Evolutionary conservation across 2,329 filamentous ascomycete species (phyloP).

Genomic region (Dryadomyces sulphureus): DNA sequence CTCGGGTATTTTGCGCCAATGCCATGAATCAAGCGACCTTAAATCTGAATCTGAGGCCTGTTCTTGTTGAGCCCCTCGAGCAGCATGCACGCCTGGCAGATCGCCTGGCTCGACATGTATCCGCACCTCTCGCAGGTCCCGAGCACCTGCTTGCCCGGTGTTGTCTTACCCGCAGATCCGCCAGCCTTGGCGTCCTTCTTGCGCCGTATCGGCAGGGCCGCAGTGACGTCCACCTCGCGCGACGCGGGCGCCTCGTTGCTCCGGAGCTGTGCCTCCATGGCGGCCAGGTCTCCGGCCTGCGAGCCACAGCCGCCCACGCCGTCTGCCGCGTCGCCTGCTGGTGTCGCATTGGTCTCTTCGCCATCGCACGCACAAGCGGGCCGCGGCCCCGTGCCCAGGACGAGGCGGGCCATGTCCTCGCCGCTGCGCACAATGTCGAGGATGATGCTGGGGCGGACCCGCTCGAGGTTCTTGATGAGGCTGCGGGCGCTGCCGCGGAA

Average conservation of each 20-base stretch:
- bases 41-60: constrained; percentile 39
- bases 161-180: constrained; percentile 13
- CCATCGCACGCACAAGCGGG: constrained; percentile 6
- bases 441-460: constrained; percentile 84
- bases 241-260: constrained; percentile 45
- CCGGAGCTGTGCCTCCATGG: constrained; percentile 60
- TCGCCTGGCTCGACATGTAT: constrained; percentile 85
- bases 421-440: constrained; percentile 88
- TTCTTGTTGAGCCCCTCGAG: constrained; percentile 85
- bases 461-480: constrained; percentile 89
- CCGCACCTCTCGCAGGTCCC: constrained; percentile 79
- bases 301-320: constrained; percentile 51
- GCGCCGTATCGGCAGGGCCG: constrained; percentile 16
- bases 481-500: constrained; percentile 85
- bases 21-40: too few relatives aligned
- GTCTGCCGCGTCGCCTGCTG: background rate
- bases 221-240: constrained; percentile 53
- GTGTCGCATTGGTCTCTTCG: background rate
- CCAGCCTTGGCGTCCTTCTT: constrained; percentile 12
- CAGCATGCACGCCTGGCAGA: constrained; percentile 87
- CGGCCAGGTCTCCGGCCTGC: constrained; percentile 62
- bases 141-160: constrained; percentile 50
- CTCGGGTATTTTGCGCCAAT: background rate
- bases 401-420: constrained; percentile 88
- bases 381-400: constrained; percentile 39